These are phyloP conservation scores for Rhododendron molle DNA, from an alignment of 148 eudicot species.

Conservation along the genomic window DNA sequence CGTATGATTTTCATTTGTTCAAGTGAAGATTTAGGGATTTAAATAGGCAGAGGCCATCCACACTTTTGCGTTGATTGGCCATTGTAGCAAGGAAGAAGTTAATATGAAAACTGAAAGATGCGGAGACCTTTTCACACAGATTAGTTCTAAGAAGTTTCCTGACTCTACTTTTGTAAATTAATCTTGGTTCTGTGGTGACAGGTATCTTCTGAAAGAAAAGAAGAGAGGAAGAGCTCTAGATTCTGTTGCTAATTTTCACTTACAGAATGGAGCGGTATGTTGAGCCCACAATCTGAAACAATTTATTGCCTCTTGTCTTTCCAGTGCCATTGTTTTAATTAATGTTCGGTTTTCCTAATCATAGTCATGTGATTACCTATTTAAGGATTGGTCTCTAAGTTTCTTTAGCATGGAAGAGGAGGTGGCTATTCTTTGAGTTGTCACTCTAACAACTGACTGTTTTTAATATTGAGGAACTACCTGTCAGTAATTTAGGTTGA, in stretches of 20 bases:
- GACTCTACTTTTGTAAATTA: background rate
- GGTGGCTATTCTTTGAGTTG: background rate
- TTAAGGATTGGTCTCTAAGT: background rate
- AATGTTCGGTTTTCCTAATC: background rate
- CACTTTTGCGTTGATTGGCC: background rate
- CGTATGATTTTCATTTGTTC: slow-evolving; percentile 2
- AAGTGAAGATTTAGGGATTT: background rate
- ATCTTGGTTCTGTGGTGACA: slow-evolving; percentile 3
- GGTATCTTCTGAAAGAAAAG: slow-evolving; percentile 58
- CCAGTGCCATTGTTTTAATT: background rate
- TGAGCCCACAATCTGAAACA: background rate
- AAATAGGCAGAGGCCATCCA: background rate
- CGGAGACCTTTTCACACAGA: background rate
- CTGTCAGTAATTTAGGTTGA: background rate
- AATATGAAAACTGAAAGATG: background rate
- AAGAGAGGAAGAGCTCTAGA: slow-evolving; percentile 95
- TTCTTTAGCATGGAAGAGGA: background rate
- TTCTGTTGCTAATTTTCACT: slow-evolving; percentile 96
- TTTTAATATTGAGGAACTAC: background rate
- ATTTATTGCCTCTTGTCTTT: background rate
- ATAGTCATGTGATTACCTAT: background rate
- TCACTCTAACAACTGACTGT: background rate
- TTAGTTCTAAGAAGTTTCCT: background rate
- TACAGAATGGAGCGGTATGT: slow-evolving; percentile 98
- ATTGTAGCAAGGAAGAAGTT: background rate